Base-by-base conservation (phyloP, 2,329 filamentous ascomycete species). In the Pyricularia grisea region DNA sequence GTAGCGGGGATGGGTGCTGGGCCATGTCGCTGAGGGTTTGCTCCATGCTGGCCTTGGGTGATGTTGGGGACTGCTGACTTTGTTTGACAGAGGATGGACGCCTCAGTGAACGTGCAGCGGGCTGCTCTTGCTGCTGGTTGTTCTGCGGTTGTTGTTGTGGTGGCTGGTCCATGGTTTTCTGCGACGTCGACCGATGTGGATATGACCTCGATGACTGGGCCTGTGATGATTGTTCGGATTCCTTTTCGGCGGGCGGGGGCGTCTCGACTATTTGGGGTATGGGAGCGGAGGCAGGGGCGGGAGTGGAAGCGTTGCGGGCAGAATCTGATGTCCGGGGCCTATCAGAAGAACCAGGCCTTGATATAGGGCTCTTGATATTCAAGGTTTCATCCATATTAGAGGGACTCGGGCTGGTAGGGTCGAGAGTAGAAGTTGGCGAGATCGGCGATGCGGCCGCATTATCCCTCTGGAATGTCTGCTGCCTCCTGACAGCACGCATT, bases 1-100 rank as follows among this genome's bases (percentile, higher is more conserved):
- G 89, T 2, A 94, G 79, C 31, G 88, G 83, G n/a, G 92, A 88
- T 3, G 90, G 87, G 70, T 86, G 84, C 33, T 86, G 86, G 11
- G 85, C 83, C 72, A 91, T 85, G 33, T 94, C 90, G 72, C 88
- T 88, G 25, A 90, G 81, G 0, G 83, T 87, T 67, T 86, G 82
- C 31, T 67, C 66, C 42, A 12, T 9, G 12, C 25, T 28, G 27
- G n/a, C 23, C 27, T 68, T 55, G 20, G 55, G 68, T 25, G 71
- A 60, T 31, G 50, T 65, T 5, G 71, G 69, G 5, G 69, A 36
- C n/a, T 69, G 69, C 4, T 68, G 33, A 25, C 71, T 64, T n/a
- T 69, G n/a, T 42, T 67, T 67, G 20, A 25, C 25, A 17, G 66
- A 55, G 10, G 70, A 66, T 14, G 75, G 74, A 1, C 76, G 75